Conservation (phyloP, 352 stramenopile genomes). For the Phytophthora litchii region DNA sequence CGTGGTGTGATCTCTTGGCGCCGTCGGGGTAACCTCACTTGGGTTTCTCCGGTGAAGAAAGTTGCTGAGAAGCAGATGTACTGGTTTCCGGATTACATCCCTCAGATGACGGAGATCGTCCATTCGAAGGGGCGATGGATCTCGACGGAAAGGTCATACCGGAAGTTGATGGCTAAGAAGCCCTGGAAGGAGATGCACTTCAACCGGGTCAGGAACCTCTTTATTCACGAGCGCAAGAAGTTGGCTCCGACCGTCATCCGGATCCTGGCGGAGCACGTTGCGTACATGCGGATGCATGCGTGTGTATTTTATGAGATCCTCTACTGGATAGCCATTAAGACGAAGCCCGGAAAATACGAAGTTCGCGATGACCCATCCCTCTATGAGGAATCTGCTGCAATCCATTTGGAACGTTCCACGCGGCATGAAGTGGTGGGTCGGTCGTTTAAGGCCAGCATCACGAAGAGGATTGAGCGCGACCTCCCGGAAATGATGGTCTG, state of each 20-base stretch:
- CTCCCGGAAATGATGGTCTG: not conserved
- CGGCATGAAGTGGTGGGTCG: not conserved
- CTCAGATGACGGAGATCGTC: not conserved
- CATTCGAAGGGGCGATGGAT: not conserved
- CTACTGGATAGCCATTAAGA: slow-evolving; percentile 6
- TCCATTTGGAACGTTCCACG: not conserved
- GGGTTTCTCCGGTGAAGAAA: not conserved
- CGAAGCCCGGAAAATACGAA: not conserved
- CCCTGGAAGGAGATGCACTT: slow-evolving; percentile 3
- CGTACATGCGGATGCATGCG: not conserved
- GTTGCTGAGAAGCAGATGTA: too few species aligned
- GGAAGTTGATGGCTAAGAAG: not conserved
- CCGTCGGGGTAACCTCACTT: not conserved
- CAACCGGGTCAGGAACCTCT: not conserved
- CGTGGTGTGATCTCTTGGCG: not conserved
- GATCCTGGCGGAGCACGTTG: not conserved
- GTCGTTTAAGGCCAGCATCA: too few species aligned
- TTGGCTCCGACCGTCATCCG: not conserved
- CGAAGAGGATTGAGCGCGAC: too few species aligned
- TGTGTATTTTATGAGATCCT: slow-evolving; percentile 4
- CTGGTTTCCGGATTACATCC: not conserved
- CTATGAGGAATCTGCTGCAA: not conserved
- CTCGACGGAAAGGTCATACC: not conserved
- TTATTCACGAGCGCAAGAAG: not conserved
- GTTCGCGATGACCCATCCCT: not conserved